phyloP scores from a whole-genome alignment of 371 early-diverging fungal species.

The Mucor lusitanicus region DNA sequence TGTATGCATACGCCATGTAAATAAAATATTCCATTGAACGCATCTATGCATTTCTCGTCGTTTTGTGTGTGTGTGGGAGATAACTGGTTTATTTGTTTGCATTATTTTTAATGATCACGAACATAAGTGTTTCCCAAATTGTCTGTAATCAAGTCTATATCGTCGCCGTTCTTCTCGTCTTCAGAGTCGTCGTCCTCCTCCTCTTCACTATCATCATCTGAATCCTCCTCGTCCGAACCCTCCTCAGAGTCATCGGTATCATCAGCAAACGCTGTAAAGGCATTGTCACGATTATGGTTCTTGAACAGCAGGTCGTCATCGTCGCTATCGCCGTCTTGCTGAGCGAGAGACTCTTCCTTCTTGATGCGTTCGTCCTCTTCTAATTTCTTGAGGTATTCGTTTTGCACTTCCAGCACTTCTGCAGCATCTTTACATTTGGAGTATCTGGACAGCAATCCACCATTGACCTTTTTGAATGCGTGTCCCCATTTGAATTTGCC shows the following conservation, averaged over 20 bases:
- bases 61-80: background rate
- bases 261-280: slow-evolving; percentile 39
- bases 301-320: slow-evolving; percentile 56
- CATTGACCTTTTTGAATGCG: slow-evolving; percentile 86
- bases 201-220: background rate
- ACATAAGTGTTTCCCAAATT: slow-evolving; percentile 22
- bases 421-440: slow-evolving; percentile 82
- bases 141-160: slow-evolving; percentile 11
- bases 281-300: slow-evolving; percentile 56
- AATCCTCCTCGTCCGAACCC: slow-evolving; percentile 14
- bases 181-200: background rate
- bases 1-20: background rate
- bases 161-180: background rate
- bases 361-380: slow-evolving; percentile 51
- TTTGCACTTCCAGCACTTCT: slow-evolving; percentile 85
- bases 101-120: slow-evolving; percentile 6
- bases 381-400: slow-evolving; percentile 72
- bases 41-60: background rate
- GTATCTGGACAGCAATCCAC: slow-evolving; percentile 80
- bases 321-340: slow-evolving; percentile 29
- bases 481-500: slow-evolving; percentile 97
- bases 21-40: background rate
- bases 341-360: slow-evolving; percentile 12
- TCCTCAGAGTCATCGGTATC: slow-evolving; percentile 30
- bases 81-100: slow-evolving; percentile 1